Conservation (phyloP, 2,329 filamentous ascomycete genomes). For the Calonectria hongkongensis region DNA sequence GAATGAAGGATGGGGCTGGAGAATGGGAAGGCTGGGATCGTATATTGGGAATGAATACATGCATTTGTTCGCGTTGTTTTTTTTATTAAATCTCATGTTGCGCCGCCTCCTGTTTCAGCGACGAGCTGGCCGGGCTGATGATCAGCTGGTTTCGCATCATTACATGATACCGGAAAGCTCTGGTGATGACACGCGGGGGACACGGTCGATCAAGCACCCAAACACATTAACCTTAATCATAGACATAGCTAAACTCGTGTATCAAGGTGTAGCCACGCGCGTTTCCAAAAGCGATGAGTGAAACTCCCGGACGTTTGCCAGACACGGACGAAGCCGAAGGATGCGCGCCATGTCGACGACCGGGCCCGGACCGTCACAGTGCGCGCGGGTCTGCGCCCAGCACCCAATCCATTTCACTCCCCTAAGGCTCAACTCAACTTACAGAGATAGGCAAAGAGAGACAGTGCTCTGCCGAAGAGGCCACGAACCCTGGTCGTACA, state of each 20-base stretch:
- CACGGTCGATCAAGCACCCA: background rate
- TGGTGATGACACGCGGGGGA: background rate
- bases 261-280: slow-evolving; percentile 8
- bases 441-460: too few relatives aligned
- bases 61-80: slow-evolving; percentile 13
- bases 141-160: background rate
- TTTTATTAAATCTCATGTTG: slow-evolving; percentile 1
- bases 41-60: slow-evolving; percentile 42
- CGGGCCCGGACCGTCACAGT: too few relatives aligned
- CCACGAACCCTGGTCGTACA: background rate
- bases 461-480: too few relatives aligned
- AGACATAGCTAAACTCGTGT: background rate
- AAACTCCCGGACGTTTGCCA: background rate
- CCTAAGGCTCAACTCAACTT: too few relatives aligned
- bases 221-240: slow-evolving; percentile 22
- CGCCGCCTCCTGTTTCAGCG: background rate
- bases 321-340: too few relatives aligned
- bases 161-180: background rate
- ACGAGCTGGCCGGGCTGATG: background rate
- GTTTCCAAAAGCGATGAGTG: slow-evolving; percentile 11
- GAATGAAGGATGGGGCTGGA: slow-evolving; percentile 31
- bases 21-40: slow-evolving; percentile 23
- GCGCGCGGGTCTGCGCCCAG: too few relatives aligned
- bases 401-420: too few relatives aligned
- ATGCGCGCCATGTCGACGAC: too few relatives aligned